Percentiles rank a stretch among this genome's conserved stretches.
phyloP scores from a whole-genome alignment of 2,329 filamentous ascomycete species.

The Dactylellina drechsleri region DNA sequence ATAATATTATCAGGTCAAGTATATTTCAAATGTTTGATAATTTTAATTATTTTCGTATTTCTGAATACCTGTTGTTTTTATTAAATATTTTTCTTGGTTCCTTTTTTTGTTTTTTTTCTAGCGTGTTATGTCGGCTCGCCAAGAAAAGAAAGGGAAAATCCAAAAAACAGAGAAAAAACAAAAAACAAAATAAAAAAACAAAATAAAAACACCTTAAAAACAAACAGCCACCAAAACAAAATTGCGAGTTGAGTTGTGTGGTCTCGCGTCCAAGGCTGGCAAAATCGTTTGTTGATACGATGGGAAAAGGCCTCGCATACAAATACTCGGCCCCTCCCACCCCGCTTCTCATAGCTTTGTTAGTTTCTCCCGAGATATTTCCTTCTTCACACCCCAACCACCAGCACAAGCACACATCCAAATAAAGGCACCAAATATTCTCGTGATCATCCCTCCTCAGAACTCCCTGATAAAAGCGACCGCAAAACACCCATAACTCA shows the following conservation, averaged over 20 bases:
- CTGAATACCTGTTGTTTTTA: no score
- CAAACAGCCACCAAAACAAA: background rate
- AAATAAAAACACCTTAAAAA: background rate
- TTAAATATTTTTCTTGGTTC: no score
- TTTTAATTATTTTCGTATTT: no score
- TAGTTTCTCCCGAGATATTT: conserved; percentile 9
- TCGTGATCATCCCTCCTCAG: background rate
- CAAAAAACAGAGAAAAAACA: background rate
- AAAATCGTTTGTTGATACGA: conserved; percentile 40
- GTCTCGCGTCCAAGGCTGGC: background rate
- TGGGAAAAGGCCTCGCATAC: conserved; percentile 33
- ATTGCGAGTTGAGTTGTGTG: background rate
- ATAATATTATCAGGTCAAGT: no score
- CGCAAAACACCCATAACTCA: conserved; percentile 9
- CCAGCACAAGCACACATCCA: conserved; percentile 1
- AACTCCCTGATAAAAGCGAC: background rate
- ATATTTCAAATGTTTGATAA: no score
- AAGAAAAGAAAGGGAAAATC: background rate
- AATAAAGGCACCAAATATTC: background rate
- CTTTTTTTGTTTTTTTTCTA: no score
- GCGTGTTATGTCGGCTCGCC: no score
- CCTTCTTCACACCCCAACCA: conserved; percentile 6
- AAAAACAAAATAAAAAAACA: no score
- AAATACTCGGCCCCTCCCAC: conserved; percentile 55
- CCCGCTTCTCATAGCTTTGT: conserved; percentile 39